Percentiles rank a stretch among this genome's conserved stretches.
Evolutionary conservation across 2,329 filamentous ascomycete genomes (phyloP).

Genomic region (Diaporthe sp.): DNA sequence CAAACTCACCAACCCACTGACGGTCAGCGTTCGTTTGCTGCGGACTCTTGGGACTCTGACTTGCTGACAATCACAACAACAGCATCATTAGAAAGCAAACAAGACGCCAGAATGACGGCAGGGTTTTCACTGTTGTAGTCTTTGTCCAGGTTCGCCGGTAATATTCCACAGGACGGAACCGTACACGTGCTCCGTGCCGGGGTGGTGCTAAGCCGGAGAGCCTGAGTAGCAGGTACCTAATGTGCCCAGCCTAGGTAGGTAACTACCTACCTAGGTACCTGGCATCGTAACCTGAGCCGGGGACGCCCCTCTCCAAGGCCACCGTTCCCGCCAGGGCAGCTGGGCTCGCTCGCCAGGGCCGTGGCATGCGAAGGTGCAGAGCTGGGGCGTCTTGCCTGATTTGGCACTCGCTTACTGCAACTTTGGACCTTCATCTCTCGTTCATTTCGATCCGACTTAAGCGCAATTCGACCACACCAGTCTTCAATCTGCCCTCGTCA

Average conservation of each 20-base stretch:
- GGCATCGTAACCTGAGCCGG: background rate
- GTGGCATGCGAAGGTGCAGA: background rate
- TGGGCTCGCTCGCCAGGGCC: conserved; percentile 6
- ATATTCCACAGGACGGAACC: background rate
- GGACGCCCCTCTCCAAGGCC: background rate
- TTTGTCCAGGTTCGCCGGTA: background rate
- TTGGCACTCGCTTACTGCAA: conserved; percentile 27
- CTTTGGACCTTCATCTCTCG: conserved; percentile 32
- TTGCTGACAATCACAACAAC: background rate
- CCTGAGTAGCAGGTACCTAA: background rate
- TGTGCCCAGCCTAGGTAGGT: background rate
- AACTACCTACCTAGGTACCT: too few species aligned
- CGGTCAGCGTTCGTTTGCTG: background rate
- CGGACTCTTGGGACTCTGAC: background rate
- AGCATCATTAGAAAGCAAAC: background rate
- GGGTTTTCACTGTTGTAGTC: background rate
- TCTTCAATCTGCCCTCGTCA: conserved; percentile 20
- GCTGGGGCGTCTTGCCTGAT: conserved; percentile 26
- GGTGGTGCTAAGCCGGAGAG: background rate
- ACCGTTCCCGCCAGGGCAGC: background rate
- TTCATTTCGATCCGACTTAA: conserved; percentile 29
- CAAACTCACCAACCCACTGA: background rate
- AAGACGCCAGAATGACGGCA: too few species aligned
- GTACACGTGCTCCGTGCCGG: background rate
- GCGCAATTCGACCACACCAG: conserved; percentile 27